A percentile compares a stretch with the other conserved stretches of the same genome.
Evolutionary conservation across 1,284 basidiomycete genomes (phyloP).

Genomic region (Vanrija sp.): DNA sequence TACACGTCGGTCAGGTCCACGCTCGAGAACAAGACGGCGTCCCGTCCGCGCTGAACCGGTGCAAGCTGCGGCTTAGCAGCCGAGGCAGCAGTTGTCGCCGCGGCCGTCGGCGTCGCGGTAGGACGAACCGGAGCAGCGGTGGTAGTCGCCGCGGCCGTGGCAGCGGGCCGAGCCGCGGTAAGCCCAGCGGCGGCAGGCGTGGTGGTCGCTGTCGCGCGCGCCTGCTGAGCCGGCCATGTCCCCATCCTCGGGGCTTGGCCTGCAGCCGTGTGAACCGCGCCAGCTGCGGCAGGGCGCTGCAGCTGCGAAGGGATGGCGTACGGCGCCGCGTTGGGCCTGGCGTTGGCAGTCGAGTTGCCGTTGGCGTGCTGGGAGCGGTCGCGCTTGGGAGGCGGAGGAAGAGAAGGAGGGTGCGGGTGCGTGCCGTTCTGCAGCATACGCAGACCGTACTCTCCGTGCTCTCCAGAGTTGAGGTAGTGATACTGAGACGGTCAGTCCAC

Average conservation of each 20-base stretch:
- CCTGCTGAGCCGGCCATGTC: constrained; percentile 16
- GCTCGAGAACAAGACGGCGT: constrained; percentile 39
- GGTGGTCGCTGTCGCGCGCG: constrained; percentile 18
- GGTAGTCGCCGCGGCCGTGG: constrained; percentile 4
- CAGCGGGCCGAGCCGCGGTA: not conserved
- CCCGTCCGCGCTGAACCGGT: constrained; percentile 36
- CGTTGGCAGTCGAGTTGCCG: constrained; percentile 18
- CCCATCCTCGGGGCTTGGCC: constrained; percentile 17
- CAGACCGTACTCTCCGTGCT: constrained; percentile 83
- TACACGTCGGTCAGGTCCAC: constrained; percentile 23
- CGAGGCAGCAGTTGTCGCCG: constrained; percentile 6
- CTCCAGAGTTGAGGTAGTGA: constrained; percentile 94
- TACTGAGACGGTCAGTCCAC: constrained; percentile 54
- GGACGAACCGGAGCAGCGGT: constrained; percentile 7
- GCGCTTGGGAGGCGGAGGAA: constrained; percentile 25
- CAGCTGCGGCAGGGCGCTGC: constrained; percentile 5
- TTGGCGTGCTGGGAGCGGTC: constrained; percentile 11
- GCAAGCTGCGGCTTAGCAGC: constrained; percentile 7
- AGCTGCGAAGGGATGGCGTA: constrained; percentile 28
- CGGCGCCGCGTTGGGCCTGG: constrained; percentile 16
- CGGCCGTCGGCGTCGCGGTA: not conserved
- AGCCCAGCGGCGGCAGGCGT: constrained; percentile 6
- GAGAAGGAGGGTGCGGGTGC: constrained; percentile 53
- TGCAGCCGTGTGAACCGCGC: constrained; percentile 5
- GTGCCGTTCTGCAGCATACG: constrained; percentile 77